Evolutionary conservation across 768 basidiomycete species (phyloP).

Genomic region (Amanita rubescens): DNA sequence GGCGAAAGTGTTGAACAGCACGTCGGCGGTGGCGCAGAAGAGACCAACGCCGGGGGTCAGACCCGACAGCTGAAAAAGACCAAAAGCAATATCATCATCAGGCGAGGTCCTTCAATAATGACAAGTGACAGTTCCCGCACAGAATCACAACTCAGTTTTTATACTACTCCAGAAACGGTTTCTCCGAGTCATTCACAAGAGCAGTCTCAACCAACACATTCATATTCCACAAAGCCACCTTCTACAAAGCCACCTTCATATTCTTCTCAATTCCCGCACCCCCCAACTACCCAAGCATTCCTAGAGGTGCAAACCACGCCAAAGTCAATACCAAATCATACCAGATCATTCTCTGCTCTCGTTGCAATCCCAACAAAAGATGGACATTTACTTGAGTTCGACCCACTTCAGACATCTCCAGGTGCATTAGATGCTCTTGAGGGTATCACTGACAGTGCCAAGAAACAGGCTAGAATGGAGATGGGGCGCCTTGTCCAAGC

Average conservation of each 20-base stretch:
- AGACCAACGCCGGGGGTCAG: slow-evolving; percentile 17
- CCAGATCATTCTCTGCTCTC: slow-evolving; percentile 44
- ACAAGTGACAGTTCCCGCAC: slow-evolving; percentile 37
- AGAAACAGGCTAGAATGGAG: slow-evolving; percentile 74
- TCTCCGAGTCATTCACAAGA: slow-evolving; percentile 37
- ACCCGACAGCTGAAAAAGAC: slow-evolving; percentile 35
- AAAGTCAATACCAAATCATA: slow-evolving; percentile 24
- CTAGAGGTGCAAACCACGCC: slow-evolving; percentile 24
- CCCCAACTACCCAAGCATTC: slow-evolving; percentile 17
- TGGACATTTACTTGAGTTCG: slow-evolving; percentile 78
- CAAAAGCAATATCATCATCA: slow-evolving; percentile 55
- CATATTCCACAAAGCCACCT: slow-evolving; percentile 14
- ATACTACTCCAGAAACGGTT: slow-evolving; percentile 24
- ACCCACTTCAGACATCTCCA: slow-evolving; percentile 71
- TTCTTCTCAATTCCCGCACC: slow-evolving; percentile 16
- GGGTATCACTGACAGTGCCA: slow-evolving; percentile 74
- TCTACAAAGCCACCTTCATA: slow-evolving; percentile 14
- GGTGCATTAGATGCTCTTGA: slow-evolving; percentile 66
- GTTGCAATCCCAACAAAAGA: slow-evolving; percentile 77
- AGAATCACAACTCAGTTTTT: slow-evolving; percentile 44
- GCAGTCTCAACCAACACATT: slow-evolving; percentile 29
- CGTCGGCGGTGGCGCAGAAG: slow-evolving; percentile 15
- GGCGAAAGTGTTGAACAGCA: slow-evolving; percentile 28
- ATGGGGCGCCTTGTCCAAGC: slow-evolving; percentile 67
- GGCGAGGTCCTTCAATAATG: slow-evolving; percentile 46